Base-by-base conservation (phyloP, 805 yeast genomes). In the Suhomyces emberorum region DNA sequence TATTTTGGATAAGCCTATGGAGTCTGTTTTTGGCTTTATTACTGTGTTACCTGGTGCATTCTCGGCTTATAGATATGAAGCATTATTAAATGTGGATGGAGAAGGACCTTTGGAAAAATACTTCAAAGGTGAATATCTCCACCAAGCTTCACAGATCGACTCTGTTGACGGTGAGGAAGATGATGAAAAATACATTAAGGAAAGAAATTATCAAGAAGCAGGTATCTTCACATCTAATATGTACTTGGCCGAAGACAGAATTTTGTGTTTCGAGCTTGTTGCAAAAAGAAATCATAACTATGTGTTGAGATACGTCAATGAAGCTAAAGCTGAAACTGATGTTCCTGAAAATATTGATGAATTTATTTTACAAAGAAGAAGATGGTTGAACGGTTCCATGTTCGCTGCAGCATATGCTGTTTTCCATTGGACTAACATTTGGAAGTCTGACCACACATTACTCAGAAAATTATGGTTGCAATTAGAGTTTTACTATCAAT, bases 361-460 rank as follows among this genome's bases (percentile, higher is more conserved):
- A 55, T 88, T 93, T 54, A 86, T 91, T 35, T 77, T 93, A 38
- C 98, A 91, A 67, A 82, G 98, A 68, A 83, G 98, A 69, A 81
- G 98, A 70, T 91, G 98, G 98, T 74, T 91, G 43, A 91, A 91
- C 61, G 99, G 99, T 58, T 95, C 98, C 2, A 76, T 93, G 55
- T 93, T 93, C 66, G 98, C 99, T 1, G 98, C 98, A 3, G 69
- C 89, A 37, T 93, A 84, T 57, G 81, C 97, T 2, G 86, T 86
- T 46, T 54, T 85, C 38, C 95, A 89, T 57, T 87, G 89, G 74
- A 73, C 79, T 38, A 84, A 85, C 49, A 84, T 93, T 38, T 91
- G 96, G 95, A 68, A 75, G 42, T 86, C 96, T 0, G 84, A 81
- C 49, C 99, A 93, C 61, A 83, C 95, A 2, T 52, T 74, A 7